These are phyloP conservation scores for Vanrija sp. DNA, from an alignment of 1,284 basidiomycete genomes.

Conservation along the genomic window DNA sequence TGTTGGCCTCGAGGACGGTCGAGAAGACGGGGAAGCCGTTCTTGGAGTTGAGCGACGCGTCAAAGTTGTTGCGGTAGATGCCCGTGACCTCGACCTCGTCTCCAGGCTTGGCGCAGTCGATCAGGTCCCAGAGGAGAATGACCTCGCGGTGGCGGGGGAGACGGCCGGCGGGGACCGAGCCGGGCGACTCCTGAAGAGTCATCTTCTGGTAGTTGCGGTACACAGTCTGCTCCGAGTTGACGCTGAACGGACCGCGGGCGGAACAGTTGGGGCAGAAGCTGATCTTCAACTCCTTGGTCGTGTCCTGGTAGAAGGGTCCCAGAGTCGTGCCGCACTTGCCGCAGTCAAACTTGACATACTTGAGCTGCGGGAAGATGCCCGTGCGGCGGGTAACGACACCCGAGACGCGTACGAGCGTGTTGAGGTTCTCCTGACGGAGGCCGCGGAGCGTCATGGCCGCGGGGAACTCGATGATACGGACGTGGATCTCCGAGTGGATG, in stretches of 20 bases:
- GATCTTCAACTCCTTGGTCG: slow-evolving; percentile 87
- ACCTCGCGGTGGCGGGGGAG: slow-evolving; percentile 95
- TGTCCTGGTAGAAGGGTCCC: slow-evolving; percentile 97
- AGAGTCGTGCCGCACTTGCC: slow-evolving; percentile 83
- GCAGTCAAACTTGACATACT: slow-evolving; percentile 99
- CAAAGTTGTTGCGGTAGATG: slow-evolving; percentile 98
- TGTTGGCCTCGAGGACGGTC: slow-evolving; percentile 95
- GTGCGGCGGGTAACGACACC: slow-evolving; percentile 96
- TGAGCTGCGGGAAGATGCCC: slow-evolving; percentile 97
- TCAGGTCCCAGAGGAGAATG: slow-evolving; percentile 93
- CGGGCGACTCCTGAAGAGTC: slow-evolving; percentile 98
- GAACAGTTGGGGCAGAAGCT: slow-evolving; percentile 93
- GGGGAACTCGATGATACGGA: slow-evolving; percentile 82
- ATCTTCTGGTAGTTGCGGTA: slow-evolving; percentile 99
- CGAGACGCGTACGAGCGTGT: slow-evolving; percentile 89
- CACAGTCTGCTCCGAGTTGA: slow-evolving; percentile 97
- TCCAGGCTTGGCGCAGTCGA: slow-evolving; percentile 95
- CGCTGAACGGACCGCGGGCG: slow-evolving; percentile 86
- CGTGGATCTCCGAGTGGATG: slow-evolving; percentile 97
- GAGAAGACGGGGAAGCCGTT: slow-evolving; percentile 99
- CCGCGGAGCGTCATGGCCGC: background rate
- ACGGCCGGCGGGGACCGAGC: slow-evolving; percentile 93
- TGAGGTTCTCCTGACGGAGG: slow-evolving; percentile 78
- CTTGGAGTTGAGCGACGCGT: slow-evolving; percentile 94
- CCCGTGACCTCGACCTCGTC: slow-evolving; percentile 98